Evolutionary conservation across 2,329 filamentous ascomycete genomes (phyloP).

Genomic region (Anthostomella pinea): DNA sequence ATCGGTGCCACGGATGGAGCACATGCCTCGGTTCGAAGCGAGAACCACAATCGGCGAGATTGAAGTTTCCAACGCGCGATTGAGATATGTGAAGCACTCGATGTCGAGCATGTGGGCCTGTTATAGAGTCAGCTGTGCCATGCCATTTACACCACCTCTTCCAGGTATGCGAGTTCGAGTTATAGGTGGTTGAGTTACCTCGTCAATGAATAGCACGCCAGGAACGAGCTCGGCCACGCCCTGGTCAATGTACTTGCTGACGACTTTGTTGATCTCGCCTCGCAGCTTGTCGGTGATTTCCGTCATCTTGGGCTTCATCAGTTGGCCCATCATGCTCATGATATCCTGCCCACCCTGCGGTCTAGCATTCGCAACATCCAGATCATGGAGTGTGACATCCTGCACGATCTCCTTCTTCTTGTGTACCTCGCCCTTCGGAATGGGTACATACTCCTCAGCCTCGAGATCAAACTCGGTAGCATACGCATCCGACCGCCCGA

Average conservation of each 20-base stretch:
- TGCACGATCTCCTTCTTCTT: slow-evolving; percentile 99
- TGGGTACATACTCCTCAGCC: slow-evolving; percentile 97
- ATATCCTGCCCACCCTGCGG: slow-evolving; percentile 98
- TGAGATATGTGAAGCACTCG: slow-evolving; percentile 98
- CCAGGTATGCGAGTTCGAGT: slow-evolving; percentile 2
- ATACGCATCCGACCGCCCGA: slow-evolving; percentile 93
- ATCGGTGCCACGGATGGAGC: slow-evolving; percentile 83
- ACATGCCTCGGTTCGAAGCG: slow-evolving; percentile 93
- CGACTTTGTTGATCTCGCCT: slow-evolving; percentile 97
- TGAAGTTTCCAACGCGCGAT: slow-evolving; percentile 91
- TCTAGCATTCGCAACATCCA: slow-evolving; percentile 92
- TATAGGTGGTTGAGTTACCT: slow-evolving; percentile 60
- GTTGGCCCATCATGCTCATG: slow-evolving; percentile 99
- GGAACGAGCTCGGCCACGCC: slow-evolving; percentile 97
- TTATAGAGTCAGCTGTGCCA: slow-evolving; percentile 18
- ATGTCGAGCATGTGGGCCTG: slow-evolving; percentile 99
- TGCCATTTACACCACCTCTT: slow-evolving; percentile 1
- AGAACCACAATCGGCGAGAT: slow-evolving; percentile 97
- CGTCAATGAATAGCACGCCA: slow-evolving; percentile 96
- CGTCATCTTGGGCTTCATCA: slow-evolving; percentile 99
- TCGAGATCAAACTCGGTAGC: slow-evolving; percentile 98
- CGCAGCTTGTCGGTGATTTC: slow-evolving; percentile 98
- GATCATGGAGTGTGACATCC: slow-evolving; percentile 93
- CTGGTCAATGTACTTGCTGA: slow-evolving; percentile 98
- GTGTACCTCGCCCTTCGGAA: slow-evolving; percentile 97